Base-by-base conservation (phyloP, 148 eudicot genomes). In the Chenopodium album region DNA sequence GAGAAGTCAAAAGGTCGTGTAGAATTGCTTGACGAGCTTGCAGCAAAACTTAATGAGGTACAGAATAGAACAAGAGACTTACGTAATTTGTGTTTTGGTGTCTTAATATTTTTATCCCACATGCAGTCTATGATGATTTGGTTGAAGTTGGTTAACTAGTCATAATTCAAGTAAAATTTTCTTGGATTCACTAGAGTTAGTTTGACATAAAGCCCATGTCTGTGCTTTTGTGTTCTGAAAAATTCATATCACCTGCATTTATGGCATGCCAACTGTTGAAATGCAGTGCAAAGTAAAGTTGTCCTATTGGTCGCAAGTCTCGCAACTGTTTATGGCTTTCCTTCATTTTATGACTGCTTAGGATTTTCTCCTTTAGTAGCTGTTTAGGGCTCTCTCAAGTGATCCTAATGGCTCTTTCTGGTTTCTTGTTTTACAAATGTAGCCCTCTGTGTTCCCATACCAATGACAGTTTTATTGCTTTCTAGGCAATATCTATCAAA, bases 401-500 rank as follows among this genome's bases (percentile, higher is more conserved):
- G 7, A n/a, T 20, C 28, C 44, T 41, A 41, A 41, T 41, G 44
- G 44, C 44, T 47, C 41, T 34, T 48, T 60, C 7, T 46, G 44
- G 7, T 32, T n/a, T 62, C 13, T 16, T 77, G 8, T 9, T 22
- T 44, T 71, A 19, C 11, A 66, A 26, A 23, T 32, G 19, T 75
- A 12, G 46, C 73, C 26, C 65, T 29, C 37, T 13, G 14, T 59
- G 9, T 73, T 81, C 41, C 22, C 63, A 66, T 66, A 31, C 16
- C n/a, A 9, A 72, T 68, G 28, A 73, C 32, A 63, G 34, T 23
- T 71, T 84, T 75, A 22, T 54, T 0, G 12, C 41, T 11, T 37
- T 82, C 11, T 83, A 95, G 97, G 98, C 92, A 76, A 92, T 93
- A 88, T 93, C 98, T 41, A 77, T 91, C 82, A 93, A 90, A 84